These are phyloP conservation scores for Xylaria venustula DNA, from an alignment of 495 filamentous ascomycete species.

Conservation along the genomic window DNA sequence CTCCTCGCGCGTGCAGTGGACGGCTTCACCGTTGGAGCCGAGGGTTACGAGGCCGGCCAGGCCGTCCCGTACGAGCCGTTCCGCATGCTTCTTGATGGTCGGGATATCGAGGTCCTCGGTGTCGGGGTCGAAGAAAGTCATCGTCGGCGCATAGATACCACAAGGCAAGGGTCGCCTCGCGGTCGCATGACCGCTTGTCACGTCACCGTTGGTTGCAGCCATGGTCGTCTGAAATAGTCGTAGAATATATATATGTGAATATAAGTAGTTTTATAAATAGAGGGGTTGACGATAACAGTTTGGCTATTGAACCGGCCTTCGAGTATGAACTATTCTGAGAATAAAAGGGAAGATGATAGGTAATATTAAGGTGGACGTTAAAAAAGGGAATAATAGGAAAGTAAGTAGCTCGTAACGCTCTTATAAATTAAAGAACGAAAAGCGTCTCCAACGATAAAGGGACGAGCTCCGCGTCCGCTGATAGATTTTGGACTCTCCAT, in stretches of 20 bases:
- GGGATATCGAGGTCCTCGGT: conserved; percentile 83
- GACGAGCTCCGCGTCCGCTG: background rate
- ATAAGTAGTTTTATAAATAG: background rate
- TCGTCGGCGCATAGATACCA: conserved; percentile 86
- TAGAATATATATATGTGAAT: background rate
- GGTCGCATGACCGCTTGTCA: conserved; percentile 16
- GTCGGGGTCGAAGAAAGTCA: conserved; percentile 82
- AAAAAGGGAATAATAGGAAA: background rate
- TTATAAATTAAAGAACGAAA: background rate
- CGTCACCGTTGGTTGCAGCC: background rate
- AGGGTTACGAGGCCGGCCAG: conserved; percentile 83
- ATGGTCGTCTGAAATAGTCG: background rate
- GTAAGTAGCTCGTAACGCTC: background rate
- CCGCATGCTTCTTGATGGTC: conserved; percentile 74
- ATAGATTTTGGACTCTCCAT: conserved; percentile 18
- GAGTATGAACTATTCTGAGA: background rate
- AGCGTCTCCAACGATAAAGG: conserved; percentile 6
- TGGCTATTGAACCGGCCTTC: background rate
- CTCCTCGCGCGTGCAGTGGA: conserved; percentile 74
- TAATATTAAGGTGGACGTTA: background rate
- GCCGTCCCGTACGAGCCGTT: conserved; percentile 76
- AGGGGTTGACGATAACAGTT: background rate
- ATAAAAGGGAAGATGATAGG: background rate
- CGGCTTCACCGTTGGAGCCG: conserved; percentile 88
- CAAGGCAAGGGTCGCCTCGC: conserved; percentile 66